These are phyloP conservation scores for Dothistroma septosporum DNA, from an alignment of 2,329 filamentous ascomycete species.

Conservation along the genomic window DNA sequence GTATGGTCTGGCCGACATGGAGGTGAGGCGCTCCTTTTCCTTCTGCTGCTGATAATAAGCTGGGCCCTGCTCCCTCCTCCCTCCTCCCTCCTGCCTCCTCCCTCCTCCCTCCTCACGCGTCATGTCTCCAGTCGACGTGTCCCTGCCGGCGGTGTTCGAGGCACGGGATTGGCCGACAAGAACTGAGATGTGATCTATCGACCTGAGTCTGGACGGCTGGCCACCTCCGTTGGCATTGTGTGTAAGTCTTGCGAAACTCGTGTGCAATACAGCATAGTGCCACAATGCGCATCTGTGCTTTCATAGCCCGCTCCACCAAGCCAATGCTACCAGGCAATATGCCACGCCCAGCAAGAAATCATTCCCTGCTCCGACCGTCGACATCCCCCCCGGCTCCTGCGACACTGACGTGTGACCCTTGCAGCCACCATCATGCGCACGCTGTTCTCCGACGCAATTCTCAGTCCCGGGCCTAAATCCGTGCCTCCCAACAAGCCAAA, in stretches of 20 bases:
- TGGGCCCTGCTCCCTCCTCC: not conserved
- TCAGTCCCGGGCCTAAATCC: constrained; percentile 27
- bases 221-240: constrained; percentile 21
- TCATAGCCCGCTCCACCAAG: not conserved
- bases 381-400: not conserved
- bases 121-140: constrained; percentile 4
- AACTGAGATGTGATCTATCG: constrained; percentile 21
- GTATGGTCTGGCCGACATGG: constrained; percentile 8
- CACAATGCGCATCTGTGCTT: not conserved
- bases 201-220: constrained; percentile 16
- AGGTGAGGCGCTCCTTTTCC: constrained; percentile 9
- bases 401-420: constrained; percentile 13
- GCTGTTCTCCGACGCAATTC: constrained; percentile 33
- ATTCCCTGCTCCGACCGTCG: not conserved
- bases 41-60: not conserved
- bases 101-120: not conserved
- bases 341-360: not conserved
- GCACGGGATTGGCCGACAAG: constrained; percentile 5
- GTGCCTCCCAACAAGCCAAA: constrained; percentile 24
- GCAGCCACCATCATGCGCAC: constrained; percentile 31
- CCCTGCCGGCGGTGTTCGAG: constrained; percentile 1
- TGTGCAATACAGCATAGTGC: not conserved
- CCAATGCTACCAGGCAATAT: constrained; percentile 1
- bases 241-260: constrained; percentile 23
- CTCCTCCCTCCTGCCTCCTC: not conserved